Evolutionary conservation across 345 rosid species (phyloP).

Genomic region (Geranium rotundifolium): DNA sequence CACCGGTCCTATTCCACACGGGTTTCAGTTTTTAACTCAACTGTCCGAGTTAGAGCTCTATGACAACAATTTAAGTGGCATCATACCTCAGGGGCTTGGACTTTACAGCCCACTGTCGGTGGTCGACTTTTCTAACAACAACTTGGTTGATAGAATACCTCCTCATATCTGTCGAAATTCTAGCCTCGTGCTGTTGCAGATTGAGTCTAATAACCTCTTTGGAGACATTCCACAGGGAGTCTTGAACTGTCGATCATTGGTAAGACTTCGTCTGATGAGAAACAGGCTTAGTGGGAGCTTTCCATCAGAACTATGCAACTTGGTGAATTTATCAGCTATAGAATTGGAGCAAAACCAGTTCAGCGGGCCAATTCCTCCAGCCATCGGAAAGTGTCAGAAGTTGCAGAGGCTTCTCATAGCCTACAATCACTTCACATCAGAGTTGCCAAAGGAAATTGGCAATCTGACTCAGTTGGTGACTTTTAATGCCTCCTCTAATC

Average conservation of each 20-base stretch:
- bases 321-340: slow-evolving; percentile 48
- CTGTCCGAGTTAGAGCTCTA: slow-evolving; percentile 66
- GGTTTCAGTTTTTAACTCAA: slow-evolving; percentile 51
- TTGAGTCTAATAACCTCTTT: slow-evolving; percentile 57
- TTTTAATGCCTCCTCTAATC: slow-evolving; percentile 70
- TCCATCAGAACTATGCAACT: slow-evolving; percentile 56
- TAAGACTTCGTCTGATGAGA: slow-evolving; percentile 49
- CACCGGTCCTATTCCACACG: slow-evolving; percentile 56
- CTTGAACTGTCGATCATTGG: slow-evolving; percentile 44
- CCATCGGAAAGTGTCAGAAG: slow-evolving; percentile 45
- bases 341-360: slow-evolving; percentile 63
- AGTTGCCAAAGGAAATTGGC: slow-evolving; percentile 71
- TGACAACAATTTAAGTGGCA: slow-evolving; percentile 50
- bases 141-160: slow-evolving; percentile 57
- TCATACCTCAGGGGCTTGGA: slow-evolving; percentile 67
- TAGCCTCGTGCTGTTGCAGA: slow-evolving; percentile 43
- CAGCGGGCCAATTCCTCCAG: slow-evolving; percentile 53
- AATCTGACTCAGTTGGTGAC: slow-evolving; percentile 49
- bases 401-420: slow-evolving; percentile 66
- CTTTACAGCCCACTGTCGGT: slow-evolving; percentile 59
- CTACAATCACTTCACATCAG: slow-evolving; percentile 41
- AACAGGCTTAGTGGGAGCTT: slow-evolving; percentile 54
- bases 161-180: slow-evolving; percentile 43
- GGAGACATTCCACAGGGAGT: slow-evolving; percentile 59
- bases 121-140: slow-evolving; percentile 62